phyloP scores from a whole-genome alignment of 2,329 filamentous ascomycete species.

The Aspergillus brasiliensis region DNA sequence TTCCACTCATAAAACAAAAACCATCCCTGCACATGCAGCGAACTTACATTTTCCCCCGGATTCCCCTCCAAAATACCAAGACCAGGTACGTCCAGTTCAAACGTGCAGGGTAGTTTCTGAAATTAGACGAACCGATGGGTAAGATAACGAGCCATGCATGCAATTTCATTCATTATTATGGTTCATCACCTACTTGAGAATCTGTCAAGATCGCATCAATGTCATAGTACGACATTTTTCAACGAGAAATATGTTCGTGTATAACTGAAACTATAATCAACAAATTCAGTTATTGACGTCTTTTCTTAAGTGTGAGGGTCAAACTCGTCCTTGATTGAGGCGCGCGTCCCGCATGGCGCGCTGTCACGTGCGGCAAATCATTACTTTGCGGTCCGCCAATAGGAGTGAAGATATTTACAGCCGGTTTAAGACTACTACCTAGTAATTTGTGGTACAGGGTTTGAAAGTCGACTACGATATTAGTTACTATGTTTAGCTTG shows the following conservation, averaged over 20 bases:
- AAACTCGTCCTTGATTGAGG: not conserved
- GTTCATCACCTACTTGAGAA: constrained; percentile 37
- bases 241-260: not conserved
- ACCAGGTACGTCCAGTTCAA: constrained; percentile 83
- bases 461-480: too few species aligned
- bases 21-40: not conserved
- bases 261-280: not conserved
- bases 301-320: not conserved
- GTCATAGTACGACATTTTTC: constrained; percentile 49
- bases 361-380: constrained; percentile 11
- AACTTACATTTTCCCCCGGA: constrained; percentile 59
- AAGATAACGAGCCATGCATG: not conserved
- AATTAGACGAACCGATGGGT: not conserved
- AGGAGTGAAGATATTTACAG: not conserved
- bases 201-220: constrained; percentile 52
- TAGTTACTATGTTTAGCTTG: too few species aligned
- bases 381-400: not conserved
- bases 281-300: not conserved
- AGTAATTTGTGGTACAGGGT: too few species aligned
- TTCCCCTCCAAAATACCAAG: constrained; percentile 90
- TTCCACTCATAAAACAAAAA: not conserved
- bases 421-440: not conserved
- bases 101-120: constrained; percentile 93
- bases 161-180: not conserved
- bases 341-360: constrained; percentile 13